A percentile compares a stretch with the other conserved stretches of the same genome.
These are phyloP conservation scores for Backusella tarrabulga DNA, from an alignment of 192 early-diverging fungal genomes.

Conservation along the genomic window DNA sequence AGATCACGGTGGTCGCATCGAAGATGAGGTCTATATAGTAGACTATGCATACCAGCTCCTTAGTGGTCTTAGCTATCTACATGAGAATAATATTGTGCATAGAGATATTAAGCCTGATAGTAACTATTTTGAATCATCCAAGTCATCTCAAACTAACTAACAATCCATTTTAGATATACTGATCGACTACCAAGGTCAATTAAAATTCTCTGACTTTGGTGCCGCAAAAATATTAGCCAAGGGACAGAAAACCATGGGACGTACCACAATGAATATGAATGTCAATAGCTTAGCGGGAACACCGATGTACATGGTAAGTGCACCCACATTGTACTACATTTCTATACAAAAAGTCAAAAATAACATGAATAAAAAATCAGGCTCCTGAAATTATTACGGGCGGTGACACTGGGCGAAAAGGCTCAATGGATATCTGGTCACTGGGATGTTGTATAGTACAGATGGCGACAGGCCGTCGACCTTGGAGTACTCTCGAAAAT, in stretches of 20 bases:
- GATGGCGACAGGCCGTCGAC: constrained; percentile 86
- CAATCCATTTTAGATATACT: constrained; percentile 59
- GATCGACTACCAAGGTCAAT: constrained; percentile 69
- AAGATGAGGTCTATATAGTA: constrained; percentile 69
- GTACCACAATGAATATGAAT: constrained; percentile 47
- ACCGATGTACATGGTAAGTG: constrained; percentile 61
- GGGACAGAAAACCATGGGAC: constrained; percentile 62
- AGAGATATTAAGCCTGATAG: constrained; percentile 86
- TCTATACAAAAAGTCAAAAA: neutral
- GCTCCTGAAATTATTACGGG: constrained; percentile 84
- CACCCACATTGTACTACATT: neutral
- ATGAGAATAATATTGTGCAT: constrained; percentile 83
- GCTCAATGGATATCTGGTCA: constrained; percentile 92
- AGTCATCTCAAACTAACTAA: constrained; percentile 19
- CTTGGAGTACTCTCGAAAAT: constrained; percentile 89
- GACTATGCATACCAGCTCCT: constrained; percentile 82
- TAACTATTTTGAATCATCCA: constrained; percentile 34
- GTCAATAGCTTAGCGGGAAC: constrained; percentile 64
- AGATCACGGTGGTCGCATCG: constrained; percentile 79
- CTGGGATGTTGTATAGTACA: constrained; percentile 89
- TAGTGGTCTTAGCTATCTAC: constrained; percentile 82
- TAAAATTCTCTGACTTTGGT: constrained; percentile 91
- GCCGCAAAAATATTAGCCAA: constrained; percentile 84
- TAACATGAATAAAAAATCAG: constrained; percentile 15
- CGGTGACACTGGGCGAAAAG: constrained; percentile 68